Percentiles rank a stretch among this genome's conserved stretches.
These are phyloP conservation scores for Neonectria coccinea DNA, from an alignment of 2,329 filamentous ascomycete genomes.

Conservation along the genomic window DNA sequence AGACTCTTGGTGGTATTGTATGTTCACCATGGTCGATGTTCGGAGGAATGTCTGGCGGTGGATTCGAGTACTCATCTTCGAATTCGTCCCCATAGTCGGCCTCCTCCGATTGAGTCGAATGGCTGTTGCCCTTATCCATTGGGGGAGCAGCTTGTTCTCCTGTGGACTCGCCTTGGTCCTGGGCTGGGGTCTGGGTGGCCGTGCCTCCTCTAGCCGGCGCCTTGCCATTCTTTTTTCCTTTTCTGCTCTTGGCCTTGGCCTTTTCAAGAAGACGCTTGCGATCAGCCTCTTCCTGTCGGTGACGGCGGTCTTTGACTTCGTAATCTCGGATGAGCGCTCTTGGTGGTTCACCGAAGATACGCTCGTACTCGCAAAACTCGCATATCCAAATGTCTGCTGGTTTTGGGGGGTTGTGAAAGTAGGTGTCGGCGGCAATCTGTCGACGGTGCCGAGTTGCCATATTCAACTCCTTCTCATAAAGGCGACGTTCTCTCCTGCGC, in stretches of 20 bases:
- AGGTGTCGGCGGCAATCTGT: constrained; percentile 80
- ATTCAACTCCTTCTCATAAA: constrained; percentile 76
- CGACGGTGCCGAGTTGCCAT: constrained; percentile 82
- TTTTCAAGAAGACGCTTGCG: constrained; percentile 88
- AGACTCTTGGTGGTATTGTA: constrained; percentile 25
- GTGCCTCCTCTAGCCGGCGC: constrained; percentile 45
- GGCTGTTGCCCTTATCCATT: constrained; percentile 46
- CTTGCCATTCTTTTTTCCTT: constrained; percentile 84
- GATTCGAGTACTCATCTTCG: constrained; percentile 45
- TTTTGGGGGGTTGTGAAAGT: constrained; percentile 78
- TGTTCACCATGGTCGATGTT: constrained; percentile 24
- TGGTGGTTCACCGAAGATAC: constrained; percentile 90
- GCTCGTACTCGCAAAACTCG: constrained; percentile 98
- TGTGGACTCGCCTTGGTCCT: constrained; percentile 39
- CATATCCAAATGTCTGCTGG: constrained; percentile 90
- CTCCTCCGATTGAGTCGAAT: constrained; percentile 55
- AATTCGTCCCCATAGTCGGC: constrained; percentile 53
- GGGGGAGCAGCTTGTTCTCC: constrained; percentile 38
- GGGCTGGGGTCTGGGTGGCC: constrained; percentile 39
- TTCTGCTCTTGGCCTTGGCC: constrained; percentile 91
- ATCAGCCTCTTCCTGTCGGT: constrained; percentile 87
- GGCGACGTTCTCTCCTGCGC: constrained; percentile 72
- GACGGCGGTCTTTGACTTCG: constrained; percentile 91
- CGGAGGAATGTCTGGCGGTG: constrained; percentile 30
- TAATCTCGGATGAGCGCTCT: constrained; percentile 89